Evolutionary conservation across 163 green algal genomes (phyloP).

Genomic region (Volvox carteri): DNA sequence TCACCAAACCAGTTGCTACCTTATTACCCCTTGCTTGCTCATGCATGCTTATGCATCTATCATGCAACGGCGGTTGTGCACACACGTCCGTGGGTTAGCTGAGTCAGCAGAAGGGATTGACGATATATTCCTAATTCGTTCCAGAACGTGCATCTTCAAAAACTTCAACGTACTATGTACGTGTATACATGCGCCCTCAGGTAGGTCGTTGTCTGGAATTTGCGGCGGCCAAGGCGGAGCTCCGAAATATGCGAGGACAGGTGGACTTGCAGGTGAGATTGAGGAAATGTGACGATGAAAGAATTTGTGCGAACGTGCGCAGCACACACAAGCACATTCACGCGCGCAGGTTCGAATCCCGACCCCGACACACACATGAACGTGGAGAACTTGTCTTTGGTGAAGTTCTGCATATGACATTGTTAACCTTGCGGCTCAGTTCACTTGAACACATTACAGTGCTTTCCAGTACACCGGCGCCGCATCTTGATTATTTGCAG

Average conservation of each 20-base stretch:
- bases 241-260: slow-evolving; percentile 13
- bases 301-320: not conserved
- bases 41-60: not conserved
- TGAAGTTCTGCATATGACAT: too few relatives aligned
- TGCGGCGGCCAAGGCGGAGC: slow-evolving; percentile 5
- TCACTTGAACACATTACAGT: not conserved
- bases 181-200: not conserved
- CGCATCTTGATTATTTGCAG: too few relatives aligned
- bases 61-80: not conserved
- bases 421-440: not conserved
- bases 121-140: not conserved
- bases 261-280: not conserved
- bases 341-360: not conserved
- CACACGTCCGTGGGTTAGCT: not conserved
- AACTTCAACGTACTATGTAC: not conserved
- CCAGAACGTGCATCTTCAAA: not conserved
- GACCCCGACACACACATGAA: not conserved
- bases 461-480: too few relatives aligned
- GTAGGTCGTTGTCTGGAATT: slow-evolving; percentile 41
- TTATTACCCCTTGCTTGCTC: not conserved
- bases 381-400: too few relatives aligned
- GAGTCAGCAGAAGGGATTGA: not conserved
- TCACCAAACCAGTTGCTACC: too few relatives aligned
- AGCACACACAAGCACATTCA: not conserved
- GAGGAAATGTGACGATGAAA: not conserved